Conservation (phyloP, 352 stramenopile species). For the Thalassiosira gravida region DNA sequence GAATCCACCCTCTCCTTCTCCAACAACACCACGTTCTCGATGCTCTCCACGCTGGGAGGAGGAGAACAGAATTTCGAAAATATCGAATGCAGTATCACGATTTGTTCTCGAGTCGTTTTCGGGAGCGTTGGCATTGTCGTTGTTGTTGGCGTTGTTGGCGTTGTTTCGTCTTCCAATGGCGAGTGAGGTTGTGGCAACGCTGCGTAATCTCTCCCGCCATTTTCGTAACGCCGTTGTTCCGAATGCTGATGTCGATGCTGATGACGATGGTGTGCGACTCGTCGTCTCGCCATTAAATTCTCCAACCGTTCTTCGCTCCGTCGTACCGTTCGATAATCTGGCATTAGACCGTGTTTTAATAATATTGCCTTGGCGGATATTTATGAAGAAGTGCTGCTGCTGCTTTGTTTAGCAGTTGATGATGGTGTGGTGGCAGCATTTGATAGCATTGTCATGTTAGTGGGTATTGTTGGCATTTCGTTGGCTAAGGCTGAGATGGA, state of each 20-base stretch:
- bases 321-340: constrained; percentile 5
- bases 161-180: too few species aligned
- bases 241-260: too few species aligned
- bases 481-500: too few species aligned
- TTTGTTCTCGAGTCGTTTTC: constrained; percentile 9
- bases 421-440: too few species aligned
- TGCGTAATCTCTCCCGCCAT: too few species aligned
- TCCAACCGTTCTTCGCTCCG: constrained; percentile 9
- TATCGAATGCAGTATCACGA: constrained; percentile 60
- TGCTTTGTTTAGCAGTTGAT: too few species aligned
- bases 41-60: constrained; percentile 43
- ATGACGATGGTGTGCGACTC: background rate
- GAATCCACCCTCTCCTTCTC: constrained; percentile 31
- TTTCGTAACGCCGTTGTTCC: too few species aligned
- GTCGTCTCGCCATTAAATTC: constrained; percentile 4
- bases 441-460: too few species aligned
- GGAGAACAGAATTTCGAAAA: constrained; percentile 71
- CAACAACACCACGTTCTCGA: constrained; percentile 43
- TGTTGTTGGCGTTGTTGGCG: background rate
- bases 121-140: background rate
- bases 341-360: constrained; percentile 15
- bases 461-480: too few species aligned
- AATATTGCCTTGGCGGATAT: constrained; percentile 3
- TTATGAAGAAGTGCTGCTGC: too few species aligned
- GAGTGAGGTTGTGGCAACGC: too few species aligned